Conservation (phyloP, 192 early-diverging fungal genomes). For the Linderina pennispora region DNA sequence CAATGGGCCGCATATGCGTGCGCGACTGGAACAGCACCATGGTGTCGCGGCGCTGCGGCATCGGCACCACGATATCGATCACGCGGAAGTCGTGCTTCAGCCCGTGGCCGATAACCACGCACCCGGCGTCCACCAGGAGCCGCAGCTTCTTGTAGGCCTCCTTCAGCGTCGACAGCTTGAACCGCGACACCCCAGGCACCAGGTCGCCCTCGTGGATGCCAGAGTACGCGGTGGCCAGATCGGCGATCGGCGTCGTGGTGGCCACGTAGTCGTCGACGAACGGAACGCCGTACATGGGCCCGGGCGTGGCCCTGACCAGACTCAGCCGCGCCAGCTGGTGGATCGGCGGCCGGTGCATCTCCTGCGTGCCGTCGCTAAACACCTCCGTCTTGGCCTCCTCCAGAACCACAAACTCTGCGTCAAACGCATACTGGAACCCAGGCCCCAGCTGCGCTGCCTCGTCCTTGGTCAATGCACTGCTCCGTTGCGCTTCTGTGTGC, state of each 20-base stretch:
- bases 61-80: constrained; percentile 85
- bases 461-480: constrained; percentile 19
- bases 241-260: constrained; percentile 76
- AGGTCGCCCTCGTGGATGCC: constrained; percentile 90
- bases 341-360: constrained; percentile 71
- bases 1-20: constrained; percentile 48
- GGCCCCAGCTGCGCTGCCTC: no score
- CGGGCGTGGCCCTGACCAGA: constrained; percentile 75
- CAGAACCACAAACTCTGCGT: constrained; percentile 94
- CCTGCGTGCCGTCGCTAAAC: constrained; percentile 86
- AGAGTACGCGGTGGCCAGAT: constrained; percentile 91
- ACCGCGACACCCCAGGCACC: constrained; percentile 59
- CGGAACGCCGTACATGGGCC: constrained; percentile 63
- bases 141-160: constrained; percentile 91
- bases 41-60: constrained; percentile 85
- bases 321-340: constrained; percentile 85
- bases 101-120: constrained; percentile 92
- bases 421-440: constrained; percentile 58
- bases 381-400: constrained; percentile 84
- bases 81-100: constrained; percentile 93
- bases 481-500: constrained; percentile 17
- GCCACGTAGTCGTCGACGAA: constrained; percentile 98
- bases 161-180: constrained; percentile 85
- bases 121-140: constrained; percentile 82
- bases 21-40: constrained; percentile 79